These are phyloP conservation scores for grape (Vitis vinifera) DNA, from an alignment of 164 flowering plant genomes.

Conservation along the genomic window ASM3070453v1 NC_081811.1:29188501-29189000, in stretches of 20 bases:
- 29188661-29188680: too few relatives aligned
- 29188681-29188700: too few relatives aligned
- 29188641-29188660: constrained; percentile 38
- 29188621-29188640: constrained; percentile 80
- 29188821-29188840: constrained; percentile 75
- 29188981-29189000: constrained; percentile 34
- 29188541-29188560: constrained; percentile 69
- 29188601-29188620: constrained; percentile 73
- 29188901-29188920: constrained; percentile 60
- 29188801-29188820: constrained; percentile 85
- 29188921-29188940: constrained; percentile 73
- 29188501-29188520: neutral
- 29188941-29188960: constrained; percentile 63
- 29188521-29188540: too few relatives aligned
- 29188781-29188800: constrained; percentile 22
- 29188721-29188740: too few relatives aligned
- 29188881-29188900: constrained; percentile 66
- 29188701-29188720: too few relatives aligned
- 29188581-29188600: constrained; percentile 74
- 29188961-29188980: constrained; percentile 65
- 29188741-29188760: too few relatives aligned
- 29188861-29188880: constrained; percentile 85
- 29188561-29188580: constrained; percentile 76
- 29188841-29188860: constrained; percentile 74
- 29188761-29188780: neutral